Evolutionary conservation across 129 eudicot species (phyloP).

Genomic region (Flaveria trinervia): DNA sequence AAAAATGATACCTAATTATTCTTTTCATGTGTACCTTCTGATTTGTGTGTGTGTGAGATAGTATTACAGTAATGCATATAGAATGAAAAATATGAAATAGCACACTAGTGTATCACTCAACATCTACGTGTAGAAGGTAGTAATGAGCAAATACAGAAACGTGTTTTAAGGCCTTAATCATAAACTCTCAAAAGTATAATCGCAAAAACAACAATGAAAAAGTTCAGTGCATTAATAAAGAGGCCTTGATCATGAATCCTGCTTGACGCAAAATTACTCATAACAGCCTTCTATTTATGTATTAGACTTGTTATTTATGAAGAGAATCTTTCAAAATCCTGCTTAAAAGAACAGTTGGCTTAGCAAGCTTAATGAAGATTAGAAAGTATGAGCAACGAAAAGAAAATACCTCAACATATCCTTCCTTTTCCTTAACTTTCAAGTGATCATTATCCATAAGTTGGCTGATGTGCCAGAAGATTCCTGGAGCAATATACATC

Average conservation of each 20-base stretch:
- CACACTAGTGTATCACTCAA: neutral
- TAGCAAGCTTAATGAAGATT: neutral
- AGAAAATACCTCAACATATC: constrained; percentile 33
- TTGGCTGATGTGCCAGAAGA: constrained; percentile 19
- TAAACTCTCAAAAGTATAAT: constrained; percentile 9
- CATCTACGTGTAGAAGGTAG: constrained; percentile 11
- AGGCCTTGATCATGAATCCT: neutral
- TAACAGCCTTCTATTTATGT: neutral
- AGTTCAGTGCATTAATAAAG: neutral
- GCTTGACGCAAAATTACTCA: neutral
- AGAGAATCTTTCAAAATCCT: neutral
- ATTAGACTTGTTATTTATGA: neutral
- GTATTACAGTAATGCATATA: neutral
- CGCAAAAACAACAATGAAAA: neutral
- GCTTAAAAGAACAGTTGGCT: neutral
- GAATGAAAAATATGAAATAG: neutral
- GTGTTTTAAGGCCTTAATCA: constrained; percentile 11
- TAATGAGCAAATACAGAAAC: neutral
- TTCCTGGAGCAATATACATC: constrained; percentile 27
- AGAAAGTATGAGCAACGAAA: constrained; percentile 9
- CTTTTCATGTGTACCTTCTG: neutral
- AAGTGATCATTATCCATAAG: constrained; percentile 35
- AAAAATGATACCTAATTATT: neutral
- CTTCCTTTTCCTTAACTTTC: constrained; percentile 20
- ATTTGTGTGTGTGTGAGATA: neutral